Base-by-base conservation (phyloP, 2,329 filamentous ascomycete genomes). In the Cladophialophora yegresii region DNA sequence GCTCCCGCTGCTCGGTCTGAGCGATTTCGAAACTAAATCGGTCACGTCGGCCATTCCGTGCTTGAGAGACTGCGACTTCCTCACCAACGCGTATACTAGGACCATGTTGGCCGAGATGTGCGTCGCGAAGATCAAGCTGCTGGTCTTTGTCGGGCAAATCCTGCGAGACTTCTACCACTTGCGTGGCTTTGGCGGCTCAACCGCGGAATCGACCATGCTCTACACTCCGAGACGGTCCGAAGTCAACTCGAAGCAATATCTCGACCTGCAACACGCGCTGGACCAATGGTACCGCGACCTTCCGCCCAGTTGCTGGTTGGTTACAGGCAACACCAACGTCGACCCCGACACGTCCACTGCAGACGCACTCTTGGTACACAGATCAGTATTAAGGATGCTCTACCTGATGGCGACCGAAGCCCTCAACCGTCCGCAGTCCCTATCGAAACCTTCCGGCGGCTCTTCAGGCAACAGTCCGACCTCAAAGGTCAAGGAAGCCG, bases 371-470 rank as follows among this genome's bases (percentile, higher is more conserved):
- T 47, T 64, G 28, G 30, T 66, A 3, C 66, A 68, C 22, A 23
- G 62, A 12, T 64, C 64, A 20, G 50, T 63, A 8, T 30, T 68
- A 13, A 59, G 50, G 23, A 66, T 68, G 64, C 62, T 62, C 16
- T 68, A 62, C 43, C 49, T 66, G 55, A 57, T 68, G 61, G 66
- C 64, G 10, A 55, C 61, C 22, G 66, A 68, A 51, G 58, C 64
- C 6, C 61, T 68, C 40, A 58, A 66, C 28, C 58, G 66, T 28
- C 66, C 66, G 2, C 61, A 66, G 40, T 62, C 64, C 9, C 26
- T 68, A 33, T 55, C 56, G 22, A 59, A 58, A 53, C 47, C 43
- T 6, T 50, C 54, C 22, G 43, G 58, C 59, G 53, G 40, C 9
- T 28, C 36, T 43, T 56, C 61, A 2, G 51, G 49, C 10, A 54